Conservation (phyloP, 129 eudicot species). For the Lactuca saligna region DNA sequence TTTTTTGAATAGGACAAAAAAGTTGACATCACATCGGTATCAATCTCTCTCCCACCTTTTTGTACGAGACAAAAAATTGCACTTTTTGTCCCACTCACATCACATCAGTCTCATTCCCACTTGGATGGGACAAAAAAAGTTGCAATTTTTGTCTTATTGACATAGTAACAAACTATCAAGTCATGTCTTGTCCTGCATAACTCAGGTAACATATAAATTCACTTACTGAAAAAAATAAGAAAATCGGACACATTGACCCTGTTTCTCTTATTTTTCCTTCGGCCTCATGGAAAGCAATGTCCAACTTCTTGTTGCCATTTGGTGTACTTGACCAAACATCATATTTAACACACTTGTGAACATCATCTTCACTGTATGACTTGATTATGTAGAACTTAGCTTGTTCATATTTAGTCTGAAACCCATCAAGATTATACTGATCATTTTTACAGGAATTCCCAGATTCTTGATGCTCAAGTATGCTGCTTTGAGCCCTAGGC, state of each 20-base stretch:
- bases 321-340: conserved; percentile 97
- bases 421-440: conserved; percentile 65
- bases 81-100: background rate
- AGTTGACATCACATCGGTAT: too few species aligned
- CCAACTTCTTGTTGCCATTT: conserved; percentile 79
- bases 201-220: background rate
- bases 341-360: conserved; percentile 83
- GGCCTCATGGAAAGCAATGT: conserved; percentile 59
- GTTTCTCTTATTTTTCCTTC: conserved; percentile 45
- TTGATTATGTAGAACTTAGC: conserved; percentile 82
- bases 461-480: conserved; percentile 34
- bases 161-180: too few species aligned
- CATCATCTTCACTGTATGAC: conserved; percentile 92
- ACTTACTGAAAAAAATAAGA: conserved; percentile 84
- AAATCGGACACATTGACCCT: conserved; percentile 62
- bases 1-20: too few species aligned
- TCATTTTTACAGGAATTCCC: conserved; percentile 32
- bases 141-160: background rate
- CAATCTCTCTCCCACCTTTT: too few species aligned
- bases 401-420: conserved; percentile 49
- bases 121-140: background rate
- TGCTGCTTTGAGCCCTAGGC: conserved; percentile 56
- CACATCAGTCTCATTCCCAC: background rate
- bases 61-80: background rate
- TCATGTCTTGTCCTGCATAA: too few species aligned